These are phyloP conservation scores for Theobroma cacao DNA, from an alignment of 345 rosid genomes.

Conservation along the genomic window DNA sequence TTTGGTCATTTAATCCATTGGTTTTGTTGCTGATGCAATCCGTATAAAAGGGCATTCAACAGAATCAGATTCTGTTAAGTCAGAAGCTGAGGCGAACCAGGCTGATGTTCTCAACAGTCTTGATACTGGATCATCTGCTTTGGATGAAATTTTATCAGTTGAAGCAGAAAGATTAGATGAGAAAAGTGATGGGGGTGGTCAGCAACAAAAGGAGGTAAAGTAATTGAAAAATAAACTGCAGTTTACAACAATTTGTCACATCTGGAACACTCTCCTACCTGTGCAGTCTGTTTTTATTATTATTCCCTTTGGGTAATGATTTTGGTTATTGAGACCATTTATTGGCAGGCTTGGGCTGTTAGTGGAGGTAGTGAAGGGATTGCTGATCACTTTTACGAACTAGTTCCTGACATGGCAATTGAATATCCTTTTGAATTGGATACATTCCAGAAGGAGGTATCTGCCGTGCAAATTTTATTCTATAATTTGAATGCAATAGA, in stretches of 20 bases:
- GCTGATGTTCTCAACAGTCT: constrained; percentile 23
- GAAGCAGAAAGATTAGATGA: constrained; percentile 45
- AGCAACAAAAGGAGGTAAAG: constrained; percentile 56
- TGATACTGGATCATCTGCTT: constrained; percentile 46
- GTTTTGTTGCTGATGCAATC: constrained; percentile 1
- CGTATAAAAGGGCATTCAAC: constrained; percentile 36
- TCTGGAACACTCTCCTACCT: constrained; percentile 1
- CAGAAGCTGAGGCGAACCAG: constrained; percentile 36
- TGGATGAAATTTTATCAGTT: constrained; percentile 78
- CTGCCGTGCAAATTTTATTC: not conserved
- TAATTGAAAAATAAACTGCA: constrained; percentile 12
- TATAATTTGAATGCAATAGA: not conserved
- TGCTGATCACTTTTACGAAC: constrained; percentile 68
- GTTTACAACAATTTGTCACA: not conserved
- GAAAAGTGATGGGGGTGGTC: constrained; percentile 28
- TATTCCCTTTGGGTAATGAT: constrained; percentile 4
- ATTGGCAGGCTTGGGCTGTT: constrained; percentile 73
- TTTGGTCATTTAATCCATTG: not conserved
- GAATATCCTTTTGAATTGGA: constrained; percentile 91
- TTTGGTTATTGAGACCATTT: constrained; percentile 17
- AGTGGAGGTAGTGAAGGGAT: constrained; percentile 66
- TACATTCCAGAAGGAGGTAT: constrained; percentile 90
- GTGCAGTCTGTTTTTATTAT: not conserved
- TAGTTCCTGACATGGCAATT: constrained; percentile 90
- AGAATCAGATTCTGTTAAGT: constrained; percentile 46